Base-by-base conservation (phyloP, 371 early-diverging fungal species). In the Apophysomyces elegans region DNA sequence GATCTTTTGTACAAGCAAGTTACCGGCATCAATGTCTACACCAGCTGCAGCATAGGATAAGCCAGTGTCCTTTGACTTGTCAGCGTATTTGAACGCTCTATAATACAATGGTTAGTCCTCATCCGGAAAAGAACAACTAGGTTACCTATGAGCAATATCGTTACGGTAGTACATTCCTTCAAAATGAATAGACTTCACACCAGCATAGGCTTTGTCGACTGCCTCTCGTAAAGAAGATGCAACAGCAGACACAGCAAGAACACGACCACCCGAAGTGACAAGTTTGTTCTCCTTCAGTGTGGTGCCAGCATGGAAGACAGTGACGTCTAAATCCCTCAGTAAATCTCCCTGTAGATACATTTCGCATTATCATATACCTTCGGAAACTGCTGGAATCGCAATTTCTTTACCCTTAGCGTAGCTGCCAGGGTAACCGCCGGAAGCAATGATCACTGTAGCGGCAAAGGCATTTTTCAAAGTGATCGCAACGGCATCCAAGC, bases 291-390 rank as follows among this genome's bases (percentile, higher is more conserved):
- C 69, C 38, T 83, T 73, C 38, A 81, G 37, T 38, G 77, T 75
- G 6, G 97, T 96, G 56, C 99, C 98, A 45, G 98, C 96, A 78
- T 99, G 98, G 88, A 96, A 97, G 35, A 97, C 86, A 35, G 81
- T 83, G 35, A 88, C 82, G 70, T 86, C 91, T 73, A 73, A 68
- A 71, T 64, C 26, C 57, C 59, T 5, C 18, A 56, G 18, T 37
- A 59, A 37, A 37, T 21, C 47, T 65, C 70, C 63, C 61, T 64
- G 2, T 56, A 43, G 7, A 38, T 61, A 7, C 43, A 0, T 16
- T 26, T 11, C 39, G 11, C 16, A 39, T 41, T 32, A 32, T 18
- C 21, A 46, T 54, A 50, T 75, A 65, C 62, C 68, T 44, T 64
- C n/a, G 38, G 74, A 68, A 56, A 69, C 54, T 67, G 77, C 60